These are phyloP conservation scores for Bipolaris oryzae DNA, from an alignment of 2,329 filamentous ascomycete genomes.

Conservation along the genomic window DNA sequence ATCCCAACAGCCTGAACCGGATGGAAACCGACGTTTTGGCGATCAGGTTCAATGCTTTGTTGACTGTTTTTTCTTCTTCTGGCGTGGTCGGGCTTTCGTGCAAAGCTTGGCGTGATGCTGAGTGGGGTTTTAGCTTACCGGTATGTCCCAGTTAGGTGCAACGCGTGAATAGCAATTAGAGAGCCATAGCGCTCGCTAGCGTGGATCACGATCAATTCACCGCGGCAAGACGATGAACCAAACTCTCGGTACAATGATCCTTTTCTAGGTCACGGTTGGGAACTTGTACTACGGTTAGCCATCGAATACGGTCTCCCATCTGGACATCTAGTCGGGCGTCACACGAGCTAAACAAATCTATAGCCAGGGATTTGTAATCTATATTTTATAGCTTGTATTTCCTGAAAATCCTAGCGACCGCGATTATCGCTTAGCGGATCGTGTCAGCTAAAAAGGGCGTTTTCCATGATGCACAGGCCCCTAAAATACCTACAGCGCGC, in stretches of 20 bases:
- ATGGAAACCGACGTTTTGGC: not conserved
- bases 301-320: not conserved
- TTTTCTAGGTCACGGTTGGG: not conserved
- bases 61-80: not conserved
- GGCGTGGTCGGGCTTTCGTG: not conserved
- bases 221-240: not conserved
- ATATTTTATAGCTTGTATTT: not conserved
- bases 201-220: not conserved
- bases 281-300: not conserved
- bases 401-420: not conserved
- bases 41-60: not conserved
- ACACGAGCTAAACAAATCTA: too few species aligned
- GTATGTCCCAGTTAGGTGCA: not conserved
- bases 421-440: not conserved
- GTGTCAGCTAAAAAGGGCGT: not conserved
- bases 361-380: too few species aligned
- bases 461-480: not conserved
- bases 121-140: not conserved
- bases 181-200: not conserved
- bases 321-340: too few species aligned
- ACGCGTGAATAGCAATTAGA: not conserved
- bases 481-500: not conserved
- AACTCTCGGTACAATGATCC: not conserved
- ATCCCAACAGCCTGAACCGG: not conserved
- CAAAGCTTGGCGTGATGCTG: not conserved